Conservation (phyloP, 352 stramenopile genomes). For the Phytopythium vexans region DNA sequence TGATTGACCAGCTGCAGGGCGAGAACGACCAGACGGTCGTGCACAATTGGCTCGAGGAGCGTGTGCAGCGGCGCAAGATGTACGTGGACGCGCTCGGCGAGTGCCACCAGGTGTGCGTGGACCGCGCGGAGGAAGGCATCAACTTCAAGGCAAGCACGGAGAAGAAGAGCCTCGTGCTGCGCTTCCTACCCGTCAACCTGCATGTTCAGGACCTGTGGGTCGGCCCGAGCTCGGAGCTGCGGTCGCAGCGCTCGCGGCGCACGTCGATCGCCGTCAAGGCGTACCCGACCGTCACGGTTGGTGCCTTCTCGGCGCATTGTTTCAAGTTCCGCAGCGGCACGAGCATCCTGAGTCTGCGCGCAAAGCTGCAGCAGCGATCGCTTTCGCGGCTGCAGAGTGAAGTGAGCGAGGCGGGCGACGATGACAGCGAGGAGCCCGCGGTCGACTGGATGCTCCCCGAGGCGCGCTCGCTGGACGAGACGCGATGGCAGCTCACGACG, state of each 20-base stretch:
- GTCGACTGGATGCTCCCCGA: constrained; percentile 60
- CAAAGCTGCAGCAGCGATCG: constrained; percentile 50
- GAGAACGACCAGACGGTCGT: constrained; percentile 75
- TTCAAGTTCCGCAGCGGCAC: constrained; percentile 79
- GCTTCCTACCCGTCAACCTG: constrained; percentile 80
- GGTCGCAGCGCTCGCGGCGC: constrained; percentile 58
- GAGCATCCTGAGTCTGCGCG: constrained; percentile 69
- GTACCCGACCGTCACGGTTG: constrained; percentile 73
- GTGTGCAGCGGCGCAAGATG: constrained; percentile 56
- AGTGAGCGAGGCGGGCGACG: constrained; percentile 22
- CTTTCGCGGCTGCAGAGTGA: constrained; percentile 50
- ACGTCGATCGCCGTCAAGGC: constrained; percentile 57
- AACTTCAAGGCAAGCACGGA: constrained; percentile 85
- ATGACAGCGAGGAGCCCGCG: constrained; percentile 9
- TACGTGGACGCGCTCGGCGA: constrained; percentile 70
- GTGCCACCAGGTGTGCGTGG: constrained; percentile 66
- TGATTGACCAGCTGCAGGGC: constrained; percentile 84
- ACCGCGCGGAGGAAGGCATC: constrained; percentile 58
- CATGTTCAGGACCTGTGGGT: constrained; percentile 87
- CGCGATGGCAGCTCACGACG: constrained; percentile 75
- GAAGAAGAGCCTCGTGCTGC: constrained; percentile 72
- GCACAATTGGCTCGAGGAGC: constrained; percentile 70
- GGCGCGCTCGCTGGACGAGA: constrained; percentile 49
- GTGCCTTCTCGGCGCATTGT: constrained; percentile 76
- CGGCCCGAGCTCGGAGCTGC: constrained; percentile 56